Base-by-base conservation (phyloP, 768 basidiomycete genomes). In the Kwoniella dendrophila region DNA sequence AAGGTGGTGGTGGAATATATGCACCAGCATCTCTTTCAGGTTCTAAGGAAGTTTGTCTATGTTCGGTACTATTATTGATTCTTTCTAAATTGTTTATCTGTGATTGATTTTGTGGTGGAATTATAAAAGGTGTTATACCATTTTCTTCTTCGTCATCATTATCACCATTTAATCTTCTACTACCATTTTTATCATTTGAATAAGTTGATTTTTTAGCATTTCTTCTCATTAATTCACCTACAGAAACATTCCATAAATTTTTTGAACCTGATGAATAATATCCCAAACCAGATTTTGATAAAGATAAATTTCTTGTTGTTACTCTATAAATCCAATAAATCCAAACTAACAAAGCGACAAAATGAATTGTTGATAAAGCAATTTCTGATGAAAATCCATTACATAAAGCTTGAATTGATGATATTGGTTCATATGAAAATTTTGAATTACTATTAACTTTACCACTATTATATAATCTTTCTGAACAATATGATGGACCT, bases 1-100 rank as follows among this genome's bases (percentile, higher is more conserved):
- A 58, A n/a, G 56, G 56, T 10, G 56, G 56, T 27, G 56, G 56
- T 18, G 56, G 56, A 20, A 58, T 49, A 49, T 58, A 58, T 1
- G 56, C 45, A n/a, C 56, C 56, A 40, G 26, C 22, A 49, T 58
- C 56, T 26, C 45, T 47, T 40, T 58, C 56, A n/a, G 56, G 56
- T 22, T 56, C 55, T 18, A 38, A 38, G 8, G 36, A 8, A 38
- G 36, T 38, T 8, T 38, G 8, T 38, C 36, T 38, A 38, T 8
- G 18, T 38, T 38, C 36, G 36, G 36, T n/a, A 20, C 32, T 36
- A 26, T 26, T 36, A 22, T 26, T 32, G 27, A 51, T 32, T 16
- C 49, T 33, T 8, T n/a, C 26, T 51, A 29, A 32, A 29, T 27
- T 29, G 53, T 27, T 43, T 40, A 20, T 43, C 53, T 27, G 27